These are phyloP conservation scores for Colletotrichum spinosum DNA, from an alignment of 2,329 filamentous ascomycete genomes.

Conservation along the genomic window DNA sequence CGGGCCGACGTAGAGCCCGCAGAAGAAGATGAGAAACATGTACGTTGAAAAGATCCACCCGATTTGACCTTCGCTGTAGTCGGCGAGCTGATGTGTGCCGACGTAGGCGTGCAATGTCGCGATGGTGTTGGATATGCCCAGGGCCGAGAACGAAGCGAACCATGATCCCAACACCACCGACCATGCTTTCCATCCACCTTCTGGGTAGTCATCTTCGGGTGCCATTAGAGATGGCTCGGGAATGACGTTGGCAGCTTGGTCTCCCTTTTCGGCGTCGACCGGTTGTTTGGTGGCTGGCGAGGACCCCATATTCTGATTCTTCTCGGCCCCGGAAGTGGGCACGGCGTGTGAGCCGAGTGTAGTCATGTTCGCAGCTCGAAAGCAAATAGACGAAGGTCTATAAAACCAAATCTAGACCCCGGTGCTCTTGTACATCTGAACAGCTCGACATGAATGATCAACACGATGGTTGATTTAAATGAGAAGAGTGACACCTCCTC, in stretches of 20 bases:
- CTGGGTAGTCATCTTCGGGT: slow-evolving; percentile 73
- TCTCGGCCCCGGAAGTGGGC: no score
- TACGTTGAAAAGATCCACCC: slow-evolving; percentile 92
- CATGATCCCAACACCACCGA: slow-evolving; percentile 87
- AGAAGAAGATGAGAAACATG: slow-evolving; percentile 86
- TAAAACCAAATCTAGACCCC: no score
- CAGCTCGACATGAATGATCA: no score
- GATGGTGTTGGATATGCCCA: slow-evolving; percentile 84
- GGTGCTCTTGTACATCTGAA: no score
- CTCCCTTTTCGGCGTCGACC: background rate
- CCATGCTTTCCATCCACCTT: slow-evolving; percentile 85
- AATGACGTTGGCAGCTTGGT: no score
- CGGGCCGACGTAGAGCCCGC: slow-evolving; percentile 87
- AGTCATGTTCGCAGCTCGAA: no score
- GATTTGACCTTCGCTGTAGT: slow-evolving; percentile 75
- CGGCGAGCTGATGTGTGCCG: slow-evolving; percentile 75
- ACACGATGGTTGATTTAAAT: no score
- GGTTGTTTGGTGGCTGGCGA: no score
- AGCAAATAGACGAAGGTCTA: no score
- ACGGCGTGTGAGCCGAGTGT: no score
- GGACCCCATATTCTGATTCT: no score
- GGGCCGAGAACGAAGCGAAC: slow-evolving; percentile 77
- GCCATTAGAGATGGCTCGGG: slow-evolving; percentile 9
- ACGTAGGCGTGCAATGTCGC: slow-evolving; percentile 86
- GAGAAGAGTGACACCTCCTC: no score